phyloP scores from a whole-genome alignment of 495 filamentous ascomycete species.

The Collariella sp. region DNA sequence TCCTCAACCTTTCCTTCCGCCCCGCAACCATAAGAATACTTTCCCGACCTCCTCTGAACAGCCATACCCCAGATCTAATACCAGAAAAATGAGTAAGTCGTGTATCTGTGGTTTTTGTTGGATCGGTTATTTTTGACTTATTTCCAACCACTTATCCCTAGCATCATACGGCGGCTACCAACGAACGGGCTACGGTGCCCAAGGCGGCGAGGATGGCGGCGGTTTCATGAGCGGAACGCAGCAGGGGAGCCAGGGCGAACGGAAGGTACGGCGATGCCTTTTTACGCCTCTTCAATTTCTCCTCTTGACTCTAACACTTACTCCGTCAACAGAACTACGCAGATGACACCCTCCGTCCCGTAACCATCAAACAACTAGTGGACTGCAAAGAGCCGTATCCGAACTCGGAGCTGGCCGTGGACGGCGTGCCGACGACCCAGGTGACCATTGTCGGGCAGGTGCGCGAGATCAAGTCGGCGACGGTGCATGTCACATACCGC shows the following conservation, averaged over 20 bases:
- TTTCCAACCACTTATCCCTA: slow-evolving; percentile 2
- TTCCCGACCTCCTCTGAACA: neutral
- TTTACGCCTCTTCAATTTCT: neutral
- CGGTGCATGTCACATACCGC: slow-evolving; percentile 84
- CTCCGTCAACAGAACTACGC: slow-evolving; percentile 22
- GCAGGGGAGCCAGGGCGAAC: slow-evolving; percentile 33
- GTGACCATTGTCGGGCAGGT: slow-evolving; percentile 86
- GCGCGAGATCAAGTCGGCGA: slow-evolving; percentile 72
- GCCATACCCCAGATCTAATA: neutral
- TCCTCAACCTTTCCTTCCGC: slow-evolving; percentile 1
- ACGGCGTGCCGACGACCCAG: slow-evolving; percentile 55
- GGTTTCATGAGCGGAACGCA: slow-evolving; percentile 40
- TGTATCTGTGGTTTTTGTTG: neutral
- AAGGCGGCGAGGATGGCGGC: slow-evolving; percentile 38
- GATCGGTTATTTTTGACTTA: neutral
- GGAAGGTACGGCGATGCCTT: slow-evolving; percentile 10
- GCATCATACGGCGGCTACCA: slow-evolving; percentile 37
- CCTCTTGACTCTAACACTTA: neutral
- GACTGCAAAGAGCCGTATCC: slow-evolving; percentile 68
- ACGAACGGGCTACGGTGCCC: slow-evolving; percentile 31
- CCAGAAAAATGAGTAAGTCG: slow-evolving; percentile 4
- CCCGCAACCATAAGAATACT: neutral
- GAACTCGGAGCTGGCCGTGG: slow-evolving; percentile 65
- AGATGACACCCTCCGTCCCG: slow-evolving; percentile 72
- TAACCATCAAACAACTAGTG: slow-evolving; percentile 89